Conservation (phyloP, 495 filamentous ascomycete species). For the Aspergillus biplanus region DNA sequence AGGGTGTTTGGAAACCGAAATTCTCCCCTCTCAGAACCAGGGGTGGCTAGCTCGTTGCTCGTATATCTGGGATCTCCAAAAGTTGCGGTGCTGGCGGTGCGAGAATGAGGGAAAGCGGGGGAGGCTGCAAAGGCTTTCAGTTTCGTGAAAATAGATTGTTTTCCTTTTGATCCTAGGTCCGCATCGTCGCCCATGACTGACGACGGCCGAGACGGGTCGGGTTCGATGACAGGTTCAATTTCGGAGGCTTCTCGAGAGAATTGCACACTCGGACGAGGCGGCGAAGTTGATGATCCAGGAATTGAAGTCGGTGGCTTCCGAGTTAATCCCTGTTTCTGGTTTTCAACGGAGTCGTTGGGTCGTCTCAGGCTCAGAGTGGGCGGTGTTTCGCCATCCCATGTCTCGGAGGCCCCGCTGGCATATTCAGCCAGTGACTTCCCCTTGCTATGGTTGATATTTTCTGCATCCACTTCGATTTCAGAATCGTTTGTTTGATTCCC, state of each 20-base stretch:
- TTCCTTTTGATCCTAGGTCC: constrained; percentile 53
- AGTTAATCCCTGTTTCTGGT: constrained; percentile 25
- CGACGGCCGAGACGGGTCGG: constrained; percentile 53
- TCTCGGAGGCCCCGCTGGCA: constrained; percentile 20
- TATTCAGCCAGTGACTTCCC: constrained; percentile 25
- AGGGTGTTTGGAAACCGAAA: constrained; percentile 56
- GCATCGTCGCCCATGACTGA: constrained; percentile 63
- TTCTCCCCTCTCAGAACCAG: constrained; percentile 53
- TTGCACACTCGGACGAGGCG: constrained; percentile 64
- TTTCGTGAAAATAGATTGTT: constrained; percentile 68
- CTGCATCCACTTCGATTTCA: constrained; percentile 7
- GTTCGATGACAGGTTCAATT: constrained; percentile 40
- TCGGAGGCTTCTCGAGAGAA: constrained; percentile 59
- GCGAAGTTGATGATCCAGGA: constrained; percentile 45
- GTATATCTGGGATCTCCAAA: constrained; percentile 36
- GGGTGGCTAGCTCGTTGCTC: constrained; percentile 38
- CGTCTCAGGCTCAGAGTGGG: constrained; percentile 32
- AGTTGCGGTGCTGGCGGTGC: constrained; percentile 47
- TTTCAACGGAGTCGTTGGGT: constrained; percentile 34
- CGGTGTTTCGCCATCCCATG: constrained; percentile 28
- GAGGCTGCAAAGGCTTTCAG: constrained; percentile 61
- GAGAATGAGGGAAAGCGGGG: constrained; percentile 46
- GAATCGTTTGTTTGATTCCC: constrained; percentile 24
- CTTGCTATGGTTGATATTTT: constrained; percentile 21
- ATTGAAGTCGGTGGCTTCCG: constrained; percentile 35